phyloP scores from a whole-genome alignment of 495 filamentous ascomycete genomes.

The Penicillium malachiteum region DNA sequence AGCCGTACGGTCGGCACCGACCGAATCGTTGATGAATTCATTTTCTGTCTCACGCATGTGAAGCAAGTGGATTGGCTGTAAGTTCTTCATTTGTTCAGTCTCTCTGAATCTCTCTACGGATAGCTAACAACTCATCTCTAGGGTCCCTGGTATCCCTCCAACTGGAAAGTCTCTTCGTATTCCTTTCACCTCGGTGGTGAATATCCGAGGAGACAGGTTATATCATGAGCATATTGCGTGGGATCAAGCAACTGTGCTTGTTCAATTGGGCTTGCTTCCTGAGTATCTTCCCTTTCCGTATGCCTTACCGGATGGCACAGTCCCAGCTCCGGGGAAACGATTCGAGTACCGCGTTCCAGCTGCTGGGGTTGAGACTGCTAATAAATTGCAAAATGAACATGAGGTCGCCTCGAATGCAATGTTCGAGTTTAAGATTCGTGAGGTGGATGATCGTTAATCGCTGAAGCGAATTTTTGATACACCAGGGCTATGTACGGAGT shows the following conservation, averaged over 20 bases:
- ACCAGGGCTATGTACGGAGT: too few species aligned
- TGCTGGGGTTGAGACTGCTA: constrained; percentile 61
- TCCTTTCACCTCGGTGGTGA: constrained; percentile 67
- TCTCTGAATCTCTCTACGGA: not conserved
- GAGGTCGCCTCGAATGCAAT: constrained; percentile 62
- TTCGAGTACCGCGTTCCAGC: constrained; percentile 70
- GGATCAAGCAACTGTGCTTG: constrained; percentile 73
- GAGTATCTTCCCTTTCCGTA: constrained; percentile 58
- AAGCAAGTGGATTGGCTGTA: constrained; percentile 65
- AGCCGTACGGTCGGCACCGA: constrained; percentile 62
- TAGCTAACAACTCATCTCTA: constrained; percentile 59
- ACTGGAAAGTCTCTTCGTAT: constrained; percentile 61
- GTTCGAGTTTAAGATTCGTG: constrained; percentile 42
- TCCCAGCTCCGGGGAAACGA: constrained; percentile 36
- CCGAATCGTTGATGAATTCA: constrained; percentile 53
- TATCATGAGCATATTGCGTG: constrained; percentile 78
- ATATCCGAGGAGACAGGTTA: constrained; percentile 67
- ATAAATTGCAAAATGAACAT: constrained; percentile 62
- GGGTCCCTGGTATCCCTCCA: constrained; percentile 67
- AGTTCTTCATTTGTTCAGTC: not conserved
- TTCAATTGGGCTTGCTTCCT: constrained; percentile 67
- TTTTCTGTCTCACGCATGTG: constrained; percentile 61
- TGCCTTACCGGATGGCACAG: constrained; percentile 39
- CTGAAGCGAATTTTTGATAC: not conserved
- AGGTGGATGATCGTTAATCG: constrained; percentile 14